Base-by-base conservation (phyloP, 1,139 yeast species). In the Protomyces inouyei region DNA sequence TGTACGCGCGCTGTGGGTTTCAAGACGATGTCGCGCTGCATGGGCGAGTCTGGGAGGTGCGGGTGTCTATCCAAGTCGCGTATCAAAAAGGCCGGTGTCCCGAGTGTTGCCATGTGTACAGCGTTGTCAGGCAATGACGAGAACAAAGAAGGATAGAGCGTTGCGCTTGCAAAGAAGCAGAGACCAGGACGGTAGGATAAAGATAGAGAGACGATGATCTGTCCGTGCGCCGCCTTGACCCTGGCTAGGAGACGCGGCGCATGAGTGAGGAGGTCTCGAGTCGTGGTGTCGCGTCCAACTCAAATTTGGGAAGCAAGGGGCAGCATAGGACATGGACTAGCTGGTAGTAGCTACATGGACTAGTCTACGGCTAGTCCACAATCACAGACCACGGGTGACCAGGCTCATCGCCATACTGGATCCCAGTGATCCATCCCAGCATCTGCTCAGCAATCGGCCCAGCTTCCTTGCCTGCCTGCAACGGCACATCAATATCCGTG, bases 351-450 rank as follows among this genome's bases (percentile, higher is more conserved):
- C 23, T 21, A 21, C 23, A 21, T 21, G 23, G 23, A 21, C 23
- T 2, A 21, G 23, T 21, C 23, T 21, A 21, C 23, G 23, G 5
- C 57, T 46, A 56, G 45, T 45, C 37, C 28, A 59, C 40, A 36
- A 59, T 51, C 21, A 59, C 63, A 10, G 52, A 52, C 63, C 63
- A 59, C 18, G 63, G 63, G 43, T 59, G 52, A 45, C 36, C 52
- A 2, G 57, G 14, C 32, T 81, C 86, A 68, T 81, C 83, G 71
- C 98, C 98, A 76, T 93, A 93, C 79, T 92, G 98, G 72, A 92
- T 85, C 68, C 85, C 86, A 68, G 85, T 83, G 71, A 93, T 88
- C 98, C 98, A 93, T 67, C 83, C 79, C 65, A 88, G 87, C 68
- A 92, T 80, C 69, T 83, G 79, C 72, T 83, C 83, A 55, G 98